These are phyloP conservation scores for Massarina eburnea DNA, from an alignment of 2,329 filamentous ascomycete species.

Conservation along the genomic window DNA sequence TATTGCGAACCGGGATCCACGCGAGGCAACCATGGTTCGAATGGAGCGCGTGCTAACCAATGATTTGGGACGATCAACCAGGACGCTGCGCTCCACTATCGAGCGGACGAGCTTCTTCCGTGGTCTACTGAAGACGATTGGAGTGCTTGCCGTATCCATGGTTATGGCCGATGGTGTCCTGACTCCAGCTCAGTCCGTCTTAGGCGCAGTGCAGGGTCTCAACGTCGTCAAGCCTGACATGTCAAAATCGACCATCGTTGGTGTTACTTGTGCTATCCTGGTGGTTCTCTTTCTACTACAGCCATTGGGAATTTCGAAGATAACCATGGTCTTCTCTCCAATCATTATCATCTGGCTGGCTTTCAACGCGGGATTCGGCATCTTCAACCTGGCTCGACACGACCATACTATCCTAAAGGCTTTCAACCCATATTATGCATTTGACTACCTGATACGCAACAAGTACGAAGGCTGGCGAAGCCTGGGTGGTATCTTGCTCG, in stretches of 20 bases:
- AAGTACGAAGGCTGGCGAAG: conserved; percentile 63
- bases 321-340: conserved; percentile 65
- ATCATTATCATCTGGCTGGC: conserved; percentile 68
- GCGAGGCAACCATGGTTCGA: conserved; percentile 56
- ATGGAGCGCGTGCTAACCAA: conserved; percentile 61
- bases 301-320: conserved; percentile 63
- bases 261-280: conserved; percentile 65
- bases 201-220: conserved; percentile 66
- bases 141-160: conserved; percentile 67
- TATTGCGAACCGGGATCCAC: conserved; percentile 62
- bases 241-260: conserved; percentile 60
- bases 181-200: conserved; percentile 69
- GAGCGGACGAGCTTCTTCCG: conserved; percentile 59
- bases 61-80: conserved; percentile 57
- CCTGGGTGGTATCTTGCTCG: conserved; percentile 70
- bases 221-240: conserved; percentile 62
- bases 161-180: conserved; percentile 68
- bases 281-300: conserved; percentile 65
- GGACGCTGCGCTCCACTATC: conserved; percentile 57
- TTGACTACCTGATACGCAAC: conserved; percentile 62
- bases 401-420: conserved; percentile 55
- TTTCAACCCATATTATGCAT: conserved; percentile 60
- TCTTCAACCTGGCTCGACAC: conserved; percentile 54
- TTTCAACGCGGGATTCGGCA: conserved; percentile 64
- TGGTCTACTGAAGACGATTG: conserved; percentile 60